Conservation (phyloP, 2,329 filamentous ascomycete species). For the Colletotrichum lupini region DNA sequence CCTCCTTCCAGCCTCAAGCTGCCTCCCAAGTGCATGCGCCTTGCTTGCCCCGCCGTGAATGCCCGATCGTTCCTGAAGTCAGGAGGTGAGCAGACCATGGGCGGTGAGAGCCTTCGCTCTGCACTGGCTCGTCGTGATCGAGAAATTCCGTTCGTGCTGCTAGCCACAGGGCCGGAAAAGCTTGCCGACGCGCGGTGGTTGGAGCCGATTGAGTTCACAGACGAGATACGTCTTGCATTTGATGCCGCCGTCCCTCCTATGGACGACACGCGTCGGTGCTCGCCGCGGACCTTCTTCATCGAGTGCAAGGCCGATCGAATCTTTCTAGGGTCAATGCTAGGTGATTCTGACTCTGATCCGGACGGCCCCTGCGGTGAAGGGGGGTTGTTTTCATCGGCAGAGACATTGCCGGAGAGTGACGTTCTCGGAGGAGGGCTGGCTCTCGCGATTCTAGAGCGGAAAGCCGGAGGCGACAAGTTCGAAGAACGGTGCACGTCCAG, state of each 20-base stretch:
- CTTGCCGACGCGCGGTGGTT: conserved; percentile 41
- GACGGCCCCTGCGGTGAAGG: conserved; percentile 53
- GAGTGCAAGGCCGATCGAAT: conserved; percentile 66
- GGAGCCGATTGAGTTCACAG: conserved; percentile 41
- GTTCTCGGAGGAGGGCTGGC: conserved; percentile 45
- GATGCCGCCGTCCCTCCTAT: conserved; percentile 50
- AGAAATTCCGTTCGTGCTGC: conserved; percentile 66
- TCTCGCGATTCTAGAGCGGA: conserved; percentile 44
- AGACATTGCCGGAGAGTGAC: conserved; percentile 44
- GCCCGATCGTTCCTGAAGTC: conserved; percentile 49
- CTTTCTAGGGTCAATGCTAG: conserved; percentile 63
- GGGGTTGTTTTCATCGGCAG: conserved; percentile 64
- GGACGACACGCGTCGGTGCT: conserved; percentile 52
- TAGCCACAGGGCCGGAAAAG: conserved; percentile 57
- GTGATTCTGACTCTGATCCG: conserved; percentile 62
- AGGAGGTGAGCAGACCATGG: conserved; percentile 63
- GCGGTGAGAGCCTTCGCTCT: conserved; percentile 63
- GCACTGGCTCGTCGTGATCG: conserved; percentile 61
- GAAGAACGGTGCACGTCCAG: conserved; percentile 63
- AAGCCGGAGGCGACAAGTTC: conserved; percentile 58
- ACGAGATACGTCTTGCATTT: conserved; percentile 57
- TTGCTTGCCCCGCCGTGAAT: conserved; percentile 66
- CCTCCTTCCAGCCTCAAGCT: conserved; percentile 45
- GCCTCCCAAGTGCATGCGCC: conserved; percentile 66
- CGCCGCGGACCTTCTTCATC: conserved; percentile 57